Evolutionary conservation across 768 basidiomycete species (phyloP).

Genomic region (Phlegmacium glaucopus): DNA sequence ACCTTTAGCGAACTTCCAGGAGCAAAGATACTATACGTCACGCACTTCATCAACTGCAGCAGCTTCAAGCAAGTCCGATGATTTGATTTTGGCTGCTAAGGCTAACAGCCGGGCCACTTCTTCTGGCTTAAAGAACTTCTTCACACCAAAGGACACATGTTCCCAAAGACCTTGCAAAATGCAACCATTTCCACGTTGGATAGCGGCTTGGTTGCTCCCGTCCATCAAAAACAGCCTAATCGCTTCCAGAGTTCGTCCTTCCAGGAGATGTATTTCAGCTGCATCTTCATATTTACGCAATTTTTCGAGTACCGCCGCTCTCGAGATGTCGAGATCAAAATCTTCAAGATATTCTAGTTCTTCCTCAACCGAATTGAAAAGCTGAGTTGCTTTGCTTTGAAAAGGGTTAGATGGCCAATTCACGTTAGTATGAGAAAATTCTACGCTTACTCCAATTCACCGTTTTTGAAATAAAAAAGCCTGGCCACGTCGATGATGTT

Average conservation of each 20-base stretch:
- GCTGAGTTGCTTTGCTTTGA: constrained; percentile 39
- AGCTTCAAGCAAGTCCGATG: constrained; percentile 4
- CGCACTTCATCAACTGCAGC: constrained; percentile 9
- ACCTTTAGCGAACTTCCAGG: background rate
- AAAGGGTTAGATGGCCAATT: background rate
- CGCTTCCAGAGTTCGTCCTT: constrained; percentile 46
- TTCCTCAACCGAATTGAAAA: constrained; percentile 52
- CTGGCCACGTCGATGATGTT: constrained; percentile 42
- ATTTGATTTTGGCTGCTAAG: constrained; percentile 15
- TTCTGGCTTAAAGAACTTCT: constrained; percentile 8
- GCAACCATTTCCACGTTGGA: constrained; percentile 33
- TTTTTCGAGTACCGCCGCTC: constrained; percentile 39
- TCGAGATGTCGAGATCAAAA: constrained; percentile 47
- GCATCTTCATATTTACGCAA: constrained; percentile 45
- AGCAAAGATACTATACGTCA: background rate
- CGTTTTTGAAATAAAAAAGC: constrained; percentile 40
- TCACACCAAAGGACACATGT: constrained; percentile 38
- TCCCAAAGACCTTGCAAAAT: constrained; percentile 47
- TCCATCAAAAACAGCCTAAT: constrained; percentile 41
- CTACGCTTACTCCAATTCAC: constrained; percentile 32
- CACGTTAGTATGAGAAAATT: background rate
- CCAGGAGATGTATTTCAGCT: constrained; percentile 45
- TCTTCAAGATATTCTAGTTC: constrained; percentile 53
- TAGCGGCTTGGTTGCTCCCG: constrained; percentile 19
- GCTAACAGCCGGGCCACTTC: constrained; percentile 22